Evolutionary conservation across 1,284 basidiomycete species (phyloP).

Genomic region (Trichosporon sp.): DNA sequence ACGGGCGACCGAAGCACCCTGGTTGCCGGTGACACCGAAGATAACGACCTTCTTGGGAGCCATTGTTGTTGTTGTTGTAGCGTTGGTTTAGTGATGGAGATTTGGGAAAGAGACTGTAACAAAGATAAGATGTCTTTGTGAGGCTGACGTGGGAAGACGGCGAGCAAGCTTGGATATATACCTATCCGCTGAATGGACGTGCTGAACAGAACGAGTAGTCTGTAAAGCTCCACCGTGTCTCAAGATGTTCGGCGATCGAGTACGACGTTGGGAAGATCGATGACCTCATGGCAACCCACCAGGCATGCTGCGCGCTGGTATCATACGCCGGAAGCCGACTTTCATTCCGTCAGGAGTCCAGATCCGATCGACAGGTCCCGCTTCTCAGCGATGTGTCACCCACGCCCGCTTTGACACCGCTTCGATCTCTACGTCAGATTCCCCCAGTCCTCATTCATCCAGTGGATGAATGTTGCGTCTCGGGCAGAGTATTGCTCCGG

Average conservation of each 20-base stretch:
- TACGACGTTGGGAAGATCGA: background rate
- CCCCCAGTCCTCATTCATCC: no score
- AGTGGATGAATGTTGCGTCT: no score
- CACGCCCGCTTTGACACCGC: no score
- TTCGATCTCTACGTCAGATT: no score
- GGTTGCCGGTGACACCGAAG: conserved; percentile 21
- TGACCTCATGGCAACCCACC: background rate
- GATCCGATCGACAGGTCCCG: background rate
- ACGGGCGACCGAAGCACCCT: conserved; percentile 17
- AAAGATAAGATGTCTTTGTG: background rate
- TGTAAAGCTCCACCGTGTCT: no score
- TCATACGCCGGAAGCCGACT: no score
- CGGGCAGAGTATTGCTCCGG: no score
- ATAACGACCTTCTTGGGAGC: conserved; percentile 13
- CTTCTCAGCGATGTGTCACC: background rate
- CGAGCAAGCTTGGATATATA: background rate
- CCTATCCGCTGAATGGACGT: no score
- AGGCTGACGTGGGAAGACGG: background rate
- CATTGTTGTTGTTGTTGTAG: background rate
- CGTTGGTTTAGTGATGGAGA: background rate
- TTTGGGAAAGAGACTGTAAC: no score
- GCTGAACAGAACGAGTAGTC: no score
- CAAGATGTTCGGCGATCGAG: no score
- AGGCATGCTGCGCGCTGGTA: no score
- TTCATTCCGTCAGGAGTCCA: background rate